These are phyloP conservation scores for Orbilia oligospora DNA, from an alignment of 2,329 filamentous ascomycete genomes.

Conservation along the genomic window DNA sequence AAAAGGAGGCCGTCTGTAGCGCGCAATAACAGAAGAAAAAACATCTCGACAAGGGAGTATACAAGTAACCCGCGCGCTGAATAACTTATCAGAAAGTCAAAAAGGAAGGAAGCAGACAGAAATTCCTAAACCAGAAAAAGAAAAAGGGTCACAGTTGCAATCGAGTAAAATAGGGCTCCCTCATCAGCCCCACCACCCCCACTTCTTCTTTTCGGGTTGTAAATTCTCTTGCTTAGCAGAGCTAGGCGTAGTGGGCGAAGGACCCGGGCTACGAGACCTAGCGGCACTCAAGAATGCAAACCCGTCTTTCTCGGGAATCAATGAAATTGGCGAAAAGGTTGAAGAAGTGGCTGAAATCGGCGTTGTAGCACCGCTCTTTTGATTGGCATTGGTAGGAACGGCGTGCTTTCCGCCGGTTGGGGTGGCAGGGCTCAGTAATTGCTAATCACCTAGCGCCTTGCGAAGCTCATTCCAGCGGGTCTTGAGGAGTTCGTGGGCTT, in stretches of 20 bases:
- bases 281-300: constrained; percentile 56
- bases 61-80: constrained; percentile 32
- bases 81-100: constrained; percentile 13
- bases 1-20: constrained; percentile 5
- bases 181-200: constrained; percentile 60
- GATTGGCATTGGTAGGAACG: constrained; percentile 29
- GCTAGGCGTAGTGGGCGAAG: constrained; percentile 44
- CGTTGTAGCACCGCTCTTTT: constrained; percentile 56
- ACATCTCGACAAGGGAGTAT: constrained; percentile 36
- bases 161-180: constrained; percentile 32
- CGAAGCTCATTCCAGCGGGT: constrained; percentile 83
- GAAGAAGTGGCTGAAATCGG: constrained; percentile 53
- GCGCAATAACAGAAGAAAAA: constrained; percentile 16
- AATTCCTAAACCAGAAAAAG: not conserved
- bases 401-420: constrained; percentile 44
- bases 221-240: constrained; percentile 22
- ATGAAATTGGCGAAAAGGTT: constrained; percentile 29
- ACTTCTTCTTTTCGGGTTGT: constrained; percentile 48
- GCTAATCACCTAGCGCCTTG: constrained; percentile 69
- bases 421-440: constrained; percentile 60
- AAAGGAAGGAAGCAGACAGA: constrained; percentile 15
- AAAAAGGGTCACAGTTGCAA: constrained; percentile 25
- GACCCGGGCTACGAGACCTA: constrained; percentile 30
- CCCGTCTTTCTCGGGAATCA: constrained; percentile 54
- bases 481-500: constrained; percentile 78